phyloP scores from a whole-genome alignment of 495 filamentous ascomycete genomes.

The Annulohypoxylon bovei region DNA sequence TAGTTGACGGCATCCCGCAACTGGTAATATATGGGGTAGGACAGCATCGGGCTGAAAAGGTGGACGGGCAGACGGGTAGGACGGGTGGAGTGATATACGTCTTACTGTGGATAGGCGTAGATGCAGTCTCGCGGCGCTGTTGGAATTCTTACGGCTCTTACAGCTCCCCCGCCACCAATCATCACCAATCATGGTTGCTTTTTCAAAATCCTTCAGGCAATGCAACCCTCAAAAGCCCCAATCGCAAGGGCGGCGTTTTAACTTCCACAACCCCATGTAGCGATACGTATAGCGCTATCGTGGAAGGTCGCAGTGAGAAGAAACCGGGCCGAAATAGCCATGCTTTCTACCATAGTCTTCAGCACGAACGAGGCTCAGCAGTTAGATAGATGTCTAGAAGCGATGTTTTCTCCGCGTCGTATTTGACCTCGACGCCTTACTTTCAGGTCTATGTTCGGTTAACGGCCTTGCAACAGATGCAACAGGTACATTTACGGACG shows the following conservation, averaged over 20 bases:
- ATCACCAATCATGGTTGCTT: background rate
- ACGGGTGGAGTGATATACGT: background rate
- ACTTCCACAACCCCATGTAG: background rate
- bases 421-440: background rate
- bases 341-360: background rate
- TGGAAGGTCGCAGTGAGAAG: slow-evolving; percentile 6
- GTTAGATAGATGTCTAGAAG: background rate
- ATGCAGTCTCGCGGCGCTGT: background rate
- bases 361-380: slow-evolving; percentile 5
- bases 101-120: background rate
- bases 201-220: background rate
- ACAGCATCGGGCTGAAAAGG: background rate
- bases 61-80: background rate
- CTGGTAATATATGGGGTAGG: background rate
- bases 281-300: background rate
- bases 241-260: background rate
- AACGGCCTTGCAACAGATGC: background rate
- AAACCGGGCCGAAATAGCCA: slow-evolving; percentile 1
- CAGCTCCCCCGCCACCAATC: slow-evolving; percentile 2
- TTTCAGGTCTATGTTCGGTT: background rate
- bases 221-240: background rate
- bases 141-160: slow-evolving; percentile 4
- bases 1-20: background rate
- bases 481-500: background rate
- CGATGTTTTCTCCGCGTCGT: background rate